Evolutionary conservation across 352 stramenopile genomes (phyloP).

Genomic region (Aphanomyces euteiches): DNA sequence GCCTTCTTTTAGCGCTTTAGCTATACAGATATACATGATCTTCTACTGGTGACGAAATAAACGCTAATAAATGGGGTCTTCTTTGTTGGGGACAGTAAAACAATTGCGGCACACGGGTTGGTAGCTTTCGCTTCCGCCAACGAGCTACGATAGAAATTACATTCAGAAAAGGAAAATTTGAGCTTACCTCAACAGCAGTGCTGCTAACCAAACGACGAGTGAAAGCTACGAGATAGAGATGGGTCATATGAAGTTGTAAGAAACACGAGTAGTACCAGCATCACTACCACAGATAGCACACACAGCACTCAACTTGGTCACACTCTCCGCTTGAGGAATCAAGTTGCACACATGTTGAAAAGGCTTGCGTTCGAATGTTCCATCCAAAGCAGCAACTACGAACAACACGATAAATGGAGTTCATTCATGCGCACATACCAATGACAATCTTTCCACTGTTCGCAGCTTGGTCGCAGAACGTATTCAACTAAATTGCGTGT

Average conservation of each 20-base stretch:
- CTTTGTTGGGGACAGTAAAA: constrained; percentile 40
- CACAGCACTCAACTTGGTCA: constrained; percentile 82
- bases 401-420: not conserved
- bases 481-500: constrained; percentile 44
- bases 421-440: constrained; percentile 5
- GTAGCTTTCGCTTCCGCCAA: constrained; percentile 75
- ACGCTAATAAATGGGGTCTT: not conserved
- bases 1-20: not conserved
- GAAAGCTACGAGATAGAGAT: constrained; percentile 39
- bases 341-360: constrained; percentile 71
- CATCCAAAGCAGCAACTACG: constrained; percentile 58
- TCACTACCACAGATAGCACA: constrained; percentile 75
- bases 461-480: constrained; percentile 70
- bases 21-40: not conserved
- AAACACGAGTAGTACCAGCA: constrained; percentile 39
- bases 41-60: not conserved
- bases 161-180: not conserved
- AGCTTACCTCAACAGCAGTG: constrained; percentile 58
- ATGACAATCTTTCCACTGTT: constrained; percentile 75
- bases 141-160: constrained; percentile 42
- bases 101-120: constrained; percentile 74
- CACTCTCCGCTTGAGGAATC: constrained; percentile 66
- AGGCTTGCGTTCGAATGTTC: constrained; percentile 74
- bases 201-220: constrained; percentile 66
- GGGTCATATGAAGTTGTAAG: constrained; percentile 23